Conservation (phyloP, 768 basidiomycete genomes). For the Termitomyces titanicus region DNA sequence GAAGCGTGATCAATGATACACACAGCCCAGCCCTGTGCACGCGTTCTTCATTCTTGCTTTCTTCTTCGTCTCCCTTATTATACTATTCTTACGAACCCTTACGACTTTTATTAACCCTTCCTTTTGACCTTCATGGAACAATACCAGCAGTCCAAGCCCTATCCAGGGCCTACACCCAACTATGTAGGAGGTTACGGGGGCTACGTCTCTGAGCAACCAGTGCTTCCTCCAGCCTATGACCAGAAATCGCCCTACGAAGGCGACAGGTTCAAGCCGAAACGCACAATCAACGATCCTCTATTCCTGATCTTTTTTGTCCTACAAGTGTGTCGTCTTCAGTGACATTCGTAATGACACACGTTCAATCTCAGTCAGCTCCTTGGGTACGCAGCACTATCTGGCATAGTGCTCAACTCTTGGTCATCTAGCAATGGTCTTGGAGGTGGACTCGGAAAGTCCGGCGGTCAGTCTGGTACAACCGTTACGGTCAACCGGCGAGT, state of each 20-base stretch:
- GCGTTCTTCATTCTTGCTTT: too few species aligned
- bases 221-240: slow-evolving; percentile 20
- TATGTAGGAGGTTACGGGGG: slow-evolving; percentile 25
- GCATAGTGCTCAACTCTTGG: slow-evolving; percentile 60
- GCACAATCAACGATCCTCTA: slow-evolving; percentile 67
- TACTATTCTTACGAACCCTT: too few species aligned
- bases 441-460: slow-evolving; percentile 65
- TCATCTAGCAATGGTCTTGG: slow-evolving; percentile 62
- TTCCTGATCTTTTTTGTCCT: slow-evolving; percentile 71
- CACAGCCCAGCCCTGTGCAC: too few species aligned
- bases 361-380: slow-evolving; percentile 41
- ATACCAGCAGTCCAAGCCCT: slow-evolving; percentile 21
- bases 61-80: too few species aligned
- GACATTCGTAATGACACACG: neutral
- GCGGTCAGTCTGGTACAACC: slow-evolving; percentile 49
- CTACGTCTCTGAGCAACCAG: slow-evolving; percentile 19
- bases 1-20: too few species aligned
- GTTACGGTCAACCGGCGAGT: slow-evolving; percentile 67
- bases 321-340: slow-evolving; percentile 38
- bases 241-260: slow-evolving; percentile 56
- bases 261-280: slow-evolving; percentile 66
- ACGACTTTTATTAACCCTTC: too few species aligned
- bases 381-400: slow-evolving; percentile 68
- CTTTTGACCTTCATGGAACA: neutral
- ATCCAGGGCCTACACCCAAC: slow-evolving; percentile 37